Evolutionary conservation across 768 basidiomycete genomes (phyloP).

Genomic region (Cantharellus anzutake): DNA sequence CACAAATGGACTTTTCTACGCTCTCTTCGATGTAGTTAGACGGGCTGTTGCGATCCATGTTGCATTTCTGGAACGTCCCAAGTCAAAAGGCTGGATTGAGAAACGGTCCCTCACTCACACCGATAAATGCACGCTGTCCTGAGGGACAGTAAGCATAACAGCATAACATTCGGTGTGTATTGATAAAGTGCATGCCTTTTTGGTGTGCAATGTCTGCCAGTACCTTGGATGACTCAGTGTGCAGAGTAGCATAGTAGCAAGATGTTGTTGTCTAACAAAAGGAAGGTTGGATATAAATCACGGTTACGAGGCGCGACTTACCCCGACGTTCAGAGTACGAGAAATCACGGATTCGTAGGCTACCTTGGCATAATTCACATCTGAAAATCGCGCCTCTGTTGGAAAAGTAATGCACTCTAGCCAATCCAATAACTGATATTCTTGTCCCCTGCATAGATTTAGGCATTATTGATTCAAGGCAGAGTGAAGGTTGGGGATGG

Average conservation of each 20-base stretch:
- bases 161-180: background rate
- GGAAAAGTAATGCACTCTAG: conserved; percentile 73
- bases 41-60: conserved; percentile 65
- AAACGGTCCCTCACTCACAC: conserved; percentile 31
- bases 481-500: background rate
- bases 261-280: conserved; percentile 70
- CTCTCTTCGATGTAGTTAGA: conserved; percentile 51
- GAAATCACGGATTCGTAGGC: conserved; percentile 57
- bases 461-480: conserved; percentile 7
- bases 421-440: conserved; percentile 84
- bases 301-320: conserved; percentile 21
- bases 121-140: conserved; percentile 75
- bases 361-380: conserved; percentile 45
- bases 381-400: conserved; percentile 55
- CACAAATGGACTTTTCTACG: conserved; percentile 33
- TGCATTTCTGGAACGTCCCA: conserved; percentile 46
- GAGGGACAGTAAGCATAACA: background rate
- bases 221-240: conserved; percentile 60
- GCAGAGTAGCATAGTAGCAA: conserved; percentile 77
- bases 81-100: background rate
- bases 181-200: conserved; percentile 23
- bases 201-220: conserved; percentile 56
- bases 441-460: conserved; percentile 39
- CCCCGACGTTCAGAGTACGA: conserved; percentile 53
- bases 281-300: background rate